Evolutionary conservation across 805 yeast species (phyloP), one percentile per base, ranked within the genome.

Genomic region (Starmera amethionina): DNA sequence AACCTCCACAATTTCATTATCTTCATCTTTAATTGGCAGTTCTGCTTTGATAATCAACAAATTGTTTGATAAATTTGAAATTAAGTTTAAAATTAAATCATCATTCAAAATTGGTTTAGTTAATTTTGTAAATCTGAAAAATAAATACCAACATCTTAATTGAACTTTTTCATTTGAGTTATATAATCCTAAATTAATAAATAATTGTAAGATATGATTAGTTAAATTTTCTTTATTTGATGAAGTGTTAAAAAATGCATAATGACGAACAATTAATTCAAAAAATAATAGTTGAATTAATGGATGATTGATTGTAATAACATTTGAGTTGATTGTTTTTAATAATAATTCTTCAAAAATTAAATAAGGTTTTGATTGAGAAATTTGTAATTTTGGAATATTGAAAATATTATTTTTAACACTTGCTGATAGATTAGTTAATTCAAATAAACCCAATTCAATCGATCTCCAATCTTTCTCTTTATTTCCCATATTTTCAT

Each of bases 101-200:
- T 67, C 72, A 28, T 79, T 72, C 33, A 79, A 62, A 37, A 73
- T 64, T 31, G 88, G 87, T 54, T 79, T 82, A 2, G 90, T 80
- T 36, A 82, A 65, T 55, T 82, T 86, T 45, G 88, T 71, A 52
- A 89, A 84, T 57, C 95, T 74, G 53, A 80, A 80, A 51, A 90
- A 86, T 46, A 89, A 66, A 58, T 86, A 90, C 96, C 97, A 93
- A 34, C 94, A 73, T 58, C 97, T 78, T 41, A 77, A 69, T 51
- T 88, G 78, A 4, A 89, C 96, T 45, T 77, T 82, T 42, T 73
- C 82, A 48, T 73, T 69, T 5, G 70, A 67, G 61, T 82, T 86
- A 59, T 86, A 88, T 45, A 90, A 73, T 13, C 97, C 97, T 49
- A 80, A 72, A 14, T 93, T 77, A 35, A 87, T 76, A 56, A 93